Evolutionary conservation across 441 rosid species (phyloP).

Genomic region (Melastoma candidum): DNA sequence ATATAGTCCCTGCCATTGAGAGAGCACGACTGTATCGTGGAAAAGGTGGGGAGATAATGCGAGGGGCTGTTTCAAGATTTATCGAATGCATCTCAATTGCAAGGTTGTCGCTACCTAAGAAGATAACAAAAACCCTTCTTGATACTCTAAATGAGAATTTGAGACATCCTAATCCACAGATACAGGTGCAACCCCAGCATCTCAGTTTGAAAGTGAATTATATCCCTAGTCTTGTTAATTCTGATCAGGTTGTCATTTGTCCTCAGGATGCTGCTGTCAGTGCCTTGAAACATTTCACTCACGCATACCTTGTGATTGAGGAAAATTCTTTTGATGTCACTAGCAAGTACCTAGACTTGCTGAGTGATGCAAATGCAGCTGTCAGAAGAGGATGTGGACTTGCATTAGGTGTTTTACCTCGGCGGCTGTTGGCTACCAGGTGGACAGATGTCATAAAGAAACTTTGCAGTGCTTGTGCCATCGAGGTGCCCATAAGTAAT

Average conservation of each 20-base stretch:
- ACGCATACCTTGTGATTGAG: constrained; percentile 38
- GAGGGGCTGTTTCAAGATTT: constrained; percentile 87
- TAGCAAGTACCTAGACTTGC: constrained; percentile 50
- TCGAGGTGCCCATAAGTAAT: constrained; percentile 49
- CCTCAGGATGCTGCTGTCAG: constrained; percentile 69
- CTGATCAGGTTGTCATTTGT: background rate
- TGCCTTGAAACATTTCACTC: constrained; percentile 65
- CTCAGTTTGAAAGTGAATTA: no score
- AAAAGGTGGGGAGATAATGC: constrained; percentile 99
- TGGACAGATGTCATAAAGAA: constrained; percentile 65
- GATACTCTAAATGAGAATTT: constrained; percentile 75
- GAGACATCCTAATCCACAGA: constrained; percentile 90
- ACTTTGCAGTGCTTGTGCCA: constrained; percentile 62
- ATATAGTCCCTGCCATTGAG: constrained; percentile 79
- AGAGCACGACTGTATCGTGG: constrained; percentile 97
- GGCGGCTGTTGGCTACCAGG: constrained; percentile 45
- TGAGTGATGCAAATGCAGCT: constrained; percentile 74
- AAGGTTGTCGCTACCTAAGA: constrained; percentile 50
- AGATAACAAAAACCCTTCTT: constrained; percentile 52
- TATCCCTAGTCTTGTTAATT: constrained; percentile 13
- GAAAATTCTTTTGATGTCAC: constrained; percentile 33
- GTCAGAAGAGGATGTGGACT: constrained; percentile 89
- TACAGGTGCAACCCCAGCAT: constrained; percentile 53
- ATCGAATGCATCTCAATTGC: constrained; percentile 71
- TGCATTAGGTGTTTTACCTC: constrained; percentile 79